A percentile compares a stretch with the other conserved stretches of the same genome.
phyloP scores from a whole-genome alignment of 805 yeast genomes.

The Candida palmyrensis region DNA sequence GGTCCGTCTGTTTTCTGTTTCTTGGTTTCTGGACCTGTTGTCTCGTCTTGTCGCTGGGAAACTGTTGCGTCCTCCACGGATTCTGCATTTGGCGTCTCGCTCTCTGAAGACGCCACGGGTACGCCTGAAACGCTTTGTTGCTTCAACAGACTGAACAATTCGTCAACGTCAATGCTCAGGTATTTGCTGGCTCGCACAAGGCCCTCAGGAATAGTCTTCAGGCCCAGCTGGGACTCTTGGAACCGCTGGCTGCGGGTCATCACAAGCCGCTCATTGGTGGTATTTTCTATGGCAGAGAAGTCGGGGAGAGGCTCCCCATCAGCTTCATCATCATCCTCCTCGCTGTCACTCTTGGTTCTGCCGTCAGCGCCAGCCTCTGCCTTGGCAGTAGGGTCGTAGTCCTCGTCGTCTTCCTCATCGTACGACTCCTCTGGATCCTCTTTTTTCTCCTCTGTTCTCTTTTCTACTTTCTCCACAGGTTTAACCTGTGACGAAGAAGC shows the following conservation, averaged over 20 bases:
- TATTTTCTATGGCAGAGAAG: slow-evolving; percentile 52
- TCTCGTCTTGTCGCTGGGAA: too few species aligned
- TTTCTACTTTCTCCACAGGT: too few species aligned
- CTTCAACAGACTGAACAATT: slow-evolving; percentile 25
- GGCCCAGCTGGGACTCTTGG: slow-evolving; percentile 23
- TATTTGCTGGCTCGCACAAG: slow-evolving; percentile 27
- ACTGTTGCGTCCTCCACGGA: too few species aligned
- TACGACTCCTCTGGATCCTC: slow-evolving; percentile 15
- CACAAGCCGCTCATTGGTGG: slow-evolving; percentile 47
- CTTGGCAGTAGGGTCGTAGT: slow-evolving; percentile 23
- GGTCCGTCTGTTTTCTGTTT: slow-evolving; percentile 15
- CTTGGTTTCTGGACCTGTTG: too few species aligned
- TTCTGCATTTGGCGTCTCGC: too few species aligned
- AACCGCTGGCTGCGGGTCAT: slow-evolving; percentile 64
- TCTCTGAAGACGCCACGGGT: too few species aligned
- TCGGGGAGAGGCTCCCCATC: slow-evolving; percentile 19
- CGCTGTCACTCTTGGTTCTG: slow-evolving; percentile 28
- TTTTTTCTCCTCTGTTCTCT: too few species aligned
- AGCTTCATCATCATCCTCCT: slow-evolving; percentile 29
- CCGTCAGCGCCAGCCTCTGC: slow-evolving; percentile 12
- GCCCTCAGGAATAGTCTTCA: slow-evolving; percentile 11
- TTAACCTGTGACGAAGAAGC: too few species aligned
- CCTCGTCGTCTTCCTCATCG: slow-evolving; percentile 28
- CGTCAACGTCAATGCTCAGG: slow-evolving; percentile 23
- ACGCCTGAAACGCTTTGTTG: slow-evolving; percentile 11